Evolutionary conservation across 2,329 filamentous ascomycete genomes (phyloP), one percentile per base, ranked within the genome.

Genomic region (Aureobasidium sp.): DNA sequence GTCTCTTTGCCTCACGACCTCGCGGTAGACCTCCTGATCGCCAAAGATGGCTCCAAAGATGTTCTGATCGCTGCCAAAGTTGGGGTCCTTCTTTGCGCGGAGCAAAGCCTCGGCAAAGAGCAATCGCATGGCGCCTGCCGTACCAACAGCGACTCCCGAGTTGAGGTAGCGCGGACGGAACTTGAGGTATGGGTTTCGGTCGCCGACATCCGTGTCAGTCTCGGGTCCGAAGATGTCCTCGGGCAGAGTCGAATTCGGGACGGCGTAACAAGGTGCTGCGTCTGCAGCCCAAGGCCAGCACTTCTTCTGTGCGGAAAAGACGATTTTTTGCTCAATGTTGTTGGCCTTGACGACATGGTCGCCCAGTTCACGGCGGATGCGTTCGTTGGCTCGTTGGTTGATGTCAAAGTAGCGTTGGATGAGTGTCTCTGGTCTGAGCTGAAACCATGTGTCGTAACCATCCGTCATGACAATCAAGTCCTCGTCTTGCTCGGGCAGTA

Each of bases 401-500:
- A 84, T 74, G 12, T 77, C 74, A n/a, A 57, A 53, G 69, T 87
- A 89, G 41, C 86, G 80, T 64, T 81, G 74, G 20, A 89, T 79
- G 62, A 89, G 73, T n/a, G 87, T 77, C 52, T 87, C 81, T 2
- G 84, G 80, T 0, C 85, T 84, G 1, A 89, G 76, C 70, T 89
- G 87, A 64, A 88, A 83, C 74, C 84, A 84, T 0, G 83, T 77
- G 63, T 88, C 84, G 69, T 83, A 80, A 2, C 82, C 84, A 70
- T 89, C 86, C 5, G 85, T 79, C 61, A 88, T 78, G 60, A 89
- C 72, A 11, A 87, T 79, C n/a, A 89, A 73, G 69, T 89, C 87
- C 0, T 71, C 69, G 20, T 72, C 68, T 22, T 57, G 52, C 2
- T 52, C 58, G 5, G 62, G 20, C 11, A 63, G 53, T 8, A 71